phyloP scores from a whole-genome alignment of 495 filamentous ascomycete species.

The Lophium mytilinum region DNA sequence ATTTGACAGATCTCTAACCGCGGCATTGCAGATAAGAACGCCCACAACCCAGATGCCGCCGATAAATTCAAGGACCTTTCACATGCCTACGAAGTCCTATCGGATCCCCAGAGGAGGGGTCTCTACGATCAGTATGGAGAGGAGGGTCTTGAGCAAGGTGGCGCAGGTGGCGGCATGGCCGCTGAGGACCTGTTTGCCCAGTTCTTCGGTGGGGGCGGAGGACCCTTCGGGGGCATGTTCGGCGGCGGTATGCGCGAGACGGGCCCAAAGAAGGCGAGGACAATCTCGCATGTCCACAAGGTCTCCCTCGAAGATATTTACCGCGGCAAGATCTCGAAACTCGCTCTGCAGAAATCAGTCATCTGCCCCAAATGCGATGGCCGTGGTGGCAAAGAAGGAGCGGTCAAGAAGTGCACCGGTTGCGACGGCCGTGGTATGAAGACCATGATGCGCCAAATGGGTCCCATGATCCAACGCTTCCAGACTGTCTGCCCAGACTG shows the following conservation, averaged over 20 bases:
- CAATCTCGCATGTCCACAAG: constrained; percentile 96
- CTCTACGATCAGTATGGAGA: constrained; percentile 97
- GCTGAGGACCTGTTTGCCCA: constrained; percentile 96
- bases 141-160: constrained; percentile 85
- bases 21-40: constrained; percentile 74
- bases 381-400: constrained; percentile 93
- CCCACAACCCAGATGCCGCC: constrained; percentile 82
- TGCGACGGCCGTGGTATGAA: constrained; percentile 97
- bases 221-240: constrained; percentile 74
- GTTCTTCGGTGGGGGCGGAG: constrained; percentile 86
- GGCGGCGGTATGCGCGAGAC: constrained; percentile 69
- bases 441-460: constrained; percentile 99
- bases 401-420: constrained; percentile 80
- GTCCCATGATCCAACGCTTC: constrained; percentile 99
- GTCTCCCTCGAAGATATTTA: constrained; percentile 98
- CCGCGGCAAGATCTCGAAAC: constrained; percentile 92
- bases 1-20: not conserved
- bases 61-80: constrained; percentile 98
- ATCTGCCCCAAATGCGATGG: constrained; percentile 94
- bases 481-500: constrained; percentile 99
- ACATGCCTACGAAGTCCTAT: constrained; percentile 88
- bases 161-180: constrained; percentile 77
- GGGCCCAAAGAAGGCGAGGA: constrained; percentile 88
- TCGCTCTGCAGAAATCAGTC: constrained; percentile 93
- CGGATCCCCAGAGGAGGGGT: constrained; percentile 80